A percentile compares a stretch with the other conserved stretches of the same genome.
phyloP scores from a whole-genome alignment of 2,329 filamentous ascomycete genomes.

The Penicillium sp. region DNA sequence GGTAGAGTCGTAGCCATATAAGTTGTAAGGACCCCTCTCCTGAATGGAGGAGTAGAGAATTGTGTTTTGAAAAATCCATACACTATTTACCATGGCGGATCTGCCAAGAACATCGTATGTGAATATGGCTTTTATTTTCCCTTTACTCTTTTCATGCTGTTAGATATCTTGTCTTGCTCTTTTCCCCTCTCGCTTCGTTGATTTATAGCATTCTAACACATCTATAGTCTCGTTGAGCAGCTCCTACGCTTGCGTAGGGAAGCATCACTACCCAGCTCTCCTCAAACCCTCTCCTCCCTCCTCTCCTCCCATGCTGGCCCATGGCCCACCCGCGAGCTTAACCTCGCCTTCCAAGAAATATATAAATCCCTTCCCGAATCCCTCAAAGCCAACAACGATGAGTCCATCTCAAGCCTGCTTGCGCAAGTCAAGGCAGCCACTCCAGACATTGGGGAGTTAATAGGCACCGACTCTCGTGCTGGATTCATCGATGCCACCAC shows the following conservation, averaged over 20 bases:
- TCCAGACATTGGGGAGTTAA: conserved; percentile 9
- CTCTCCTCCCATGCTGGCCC: conserved; percentile 12
- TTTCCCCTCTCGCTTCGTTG: not conserved
- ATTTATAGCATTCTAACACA: conserved; percentile 6
- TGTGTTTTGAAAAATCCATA: not conserved
- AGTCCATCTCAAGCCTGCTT: conserved; percentile 6
- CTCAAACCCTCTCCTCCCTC: conserved; percentile 12
- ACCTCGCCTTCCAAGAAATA: conserved; percentile 16
- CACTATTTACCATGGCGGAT: conserved; percentile 3
- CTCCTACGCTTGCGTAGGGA: conserved; percentile 14
- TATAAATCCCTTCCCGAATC: conserved; percentile 18
- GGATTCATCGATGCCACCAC: conserved; percentile 18
- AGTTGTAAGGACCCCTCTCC: not conserved
- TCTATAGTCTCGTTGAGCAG: conserved; percentile 13
- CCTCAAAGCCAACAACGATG: conserved; percentile 15
- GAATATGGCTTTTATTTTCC: not conserved
- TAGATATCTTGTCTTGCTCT: not conserved
- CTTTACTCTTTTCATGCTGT: not conserved
- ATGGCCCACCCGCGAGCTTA: conserved; percentile 14
- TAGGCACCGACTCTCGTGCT: conserved; percentile 16
- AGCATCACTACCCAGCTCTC: conserved; percentile 13
- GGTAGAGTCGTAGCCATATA: not conserved
- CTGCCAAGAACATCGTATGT: conserved; percentile 6
- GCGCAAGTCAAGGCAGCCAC: conserved; percentile 15
- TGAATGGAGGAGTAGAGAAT: not conserved